Evolutionary conservation across 768 basidiomycete species (phyloP).

Genomic region (Serpula lacrymans): DNA sequence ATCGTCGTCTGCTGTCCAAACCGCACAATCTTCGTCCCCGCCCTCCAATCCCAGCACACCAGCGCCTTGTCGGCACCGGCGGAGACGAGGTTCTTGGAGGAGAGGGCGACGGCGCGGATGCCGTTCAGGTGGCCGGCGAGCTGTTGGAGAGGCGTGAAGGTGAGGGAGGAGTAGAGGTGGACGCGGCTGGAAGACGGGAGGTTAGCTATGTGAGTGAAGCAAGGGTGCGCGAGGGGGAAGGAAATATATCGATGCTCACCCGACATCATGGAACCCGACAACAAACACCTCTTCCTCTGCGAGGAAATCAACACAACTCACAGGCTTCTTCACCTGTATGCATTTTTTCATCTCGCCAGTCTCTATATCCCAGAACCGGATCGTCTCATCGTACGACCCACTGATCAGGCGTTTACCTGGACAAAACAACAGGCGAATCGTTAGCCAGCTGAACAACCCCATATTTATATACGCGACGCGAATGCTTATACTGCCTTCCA

Average conservation of each 20-base stretch:
- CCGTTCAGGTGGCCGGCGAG: slow-evolving; percentile 85
- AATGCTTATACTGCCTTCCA: too few species aligned
- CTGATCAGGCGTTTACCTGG: slow-evolving; percentile 77
- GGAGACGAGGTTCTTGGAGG: slow-evolving; percentile 80
- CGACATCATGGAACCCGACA: slow-evolving; percentile 90
- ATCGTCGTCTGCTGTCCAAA: slow-evolving; percentile 94
- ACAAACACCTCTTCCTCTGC: slow-evolving; percentile 88
- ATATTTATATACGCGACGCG: too few species aligned
- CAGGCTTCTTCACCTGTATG: slow-evolving; percentile 81
- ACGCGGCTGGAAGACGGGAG: slow-evolving; percentile 54
- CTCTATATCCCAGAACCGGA: slow-evolving; percentile 86
- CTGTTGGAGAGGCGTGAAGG: slow-evolving; percentile 81
- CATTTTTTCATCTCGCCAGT: slow-evolving; percentile 69
- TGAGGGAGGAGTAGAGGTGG: slow-evolving; percentile 83
- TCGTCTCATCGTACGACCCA: slow-evolving; percentile 89
- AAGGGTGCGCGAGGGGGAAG: neutral
- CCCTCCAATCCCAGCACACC: slow-evolving; percentile 90
- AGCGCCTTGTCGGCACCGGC: slow-evolving; percentile 70
- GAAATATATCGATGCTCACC: slow-evolving; percentile 50
- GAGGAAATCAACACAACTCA: slow-evolving; percentile 86
- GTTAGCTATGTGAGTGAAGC: neutral
- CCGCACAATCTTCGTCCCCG: slow-evolving; percentile 83
- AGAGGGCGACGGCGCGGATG: slow-evolving; percentile 85
- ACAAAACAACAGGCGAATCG: too few species aligned
- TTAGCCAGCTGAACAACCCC: too few species aligned